Base-by-base conservation (phyloP, 768 basidiomycete genomes). In the Podaxis sp. region DNA sequence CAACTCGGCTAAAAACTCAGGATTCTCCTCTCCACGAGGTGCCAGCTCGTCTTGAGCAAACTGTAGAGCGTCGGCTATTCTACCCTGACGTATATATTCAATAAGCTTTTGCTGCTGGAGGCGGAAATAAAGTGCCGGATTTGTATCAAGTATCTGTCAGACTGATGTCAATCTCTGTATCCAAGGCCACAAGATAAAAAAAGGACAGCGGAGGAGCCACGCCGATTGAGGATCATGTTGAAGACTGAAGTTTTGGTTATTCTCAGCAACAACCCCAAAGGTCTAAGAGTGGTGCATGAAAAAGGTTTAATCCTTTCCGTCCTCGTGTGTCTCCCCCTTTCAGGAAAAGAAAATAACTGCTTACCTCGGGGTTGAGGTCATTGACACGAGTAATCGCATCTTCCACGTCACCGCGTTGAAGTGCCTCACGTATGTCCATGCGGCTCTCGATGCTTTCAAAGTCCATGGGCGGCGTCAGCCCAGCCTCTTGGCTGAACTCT, bases 281-380 rank as follows among this genome's bases (percentile, higher is more conserved):
- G 82, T 87, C 79, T 97, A 82, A 86, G 95, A 89, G 94, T 96
- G 95, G 96, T 97, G 95, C 96, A 97, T 97, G 93, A 91, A 89
- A 85, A 74, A 71, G 69, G 17, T 93, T 79, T 89, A 95, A 96
- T 96, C 95, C 80, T 92, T 75, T 79, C 74, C 56, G 39, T 57
- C 71, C 66, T 57, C 72, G 63, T 56, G 64, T 55, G 61, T 65
- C 71, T 42, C 67, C 68, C 46, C 57, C 19, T 11, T 44, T 46
- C 12, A 54, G 0, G 38, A 44, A 36, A 51, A 42, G 44, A 33
- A 44, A 65, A 51, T 60, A 61, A 60, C 65, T 48, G 76, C 93
- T 79, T 77, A 99, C 97, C 89, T 98, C 96, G 30, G 95, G 93
- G 73, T 99, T 94, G 68, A 99, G 75, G 74, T 99, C 96, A 69